Base-by-base conservation (phyloP, 306 rosid genomes). In the Rosa chinensis region DNA sequence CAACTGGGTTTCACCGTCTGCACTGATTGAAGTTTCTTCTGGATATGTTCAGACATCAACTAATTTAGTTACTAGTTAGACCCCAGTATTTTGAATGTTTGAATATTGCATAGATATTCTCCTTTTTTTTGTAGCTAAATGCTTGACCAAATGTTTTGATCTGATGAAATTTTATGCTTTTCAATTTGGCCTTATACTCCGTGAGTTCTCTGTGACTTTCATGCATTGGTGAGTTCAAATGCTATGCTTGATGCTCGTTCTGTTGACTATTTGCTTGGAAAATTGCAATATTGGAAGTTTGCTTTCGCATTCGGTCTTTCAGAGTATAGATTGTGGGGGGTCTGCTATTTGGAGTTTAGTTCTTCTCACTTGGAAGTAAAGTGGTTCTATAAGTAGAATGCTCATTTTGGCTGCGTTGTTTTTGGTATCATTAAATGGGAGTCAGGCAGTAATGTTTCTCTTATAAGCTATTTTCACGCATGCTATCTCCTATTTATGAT, bases 61-160 rank as follows among this genome's bases (percentile, higher is more conserved):
- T 80, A 62, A 42, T 88, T 85, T 25, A 25, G 28, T 25, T 25
- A 25, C 28, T 85, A 56, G 82, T 84, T 76, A 78, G 85, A 87
- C 28, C 25, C 87, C 87, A 85, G 96, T 90, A 85, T 84, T 90
- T 89, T 87, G 92, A 92, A 87, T 86, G 85, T 89, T 96, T 92
- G 78, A 87, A 88, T 89, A 84, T 87, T 84, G 92, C 95, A 77
- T 88, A 80, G 85, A 77, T 82, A 55, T 86, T 82, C 85, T 80
- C 88, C 94, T 88, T 85, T 86, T 87, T 89, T 86, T 81, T 90
- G 96, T 93, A 93, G 91, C 94, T 89, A 87, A 85, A 84, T 84
- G 98, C 86, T 82, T 86, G 78, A 85, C 90, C 83, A 71, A 81
- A 81, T 82, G 74, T 91, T 80, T 91, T 85, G 93, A 90, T 85